These are phyloP conservation scores for Alternaria solani DNA, from an alignment of 2,329 filamentous ascomycete genomes.

Conservation along the genomic window DNA sequence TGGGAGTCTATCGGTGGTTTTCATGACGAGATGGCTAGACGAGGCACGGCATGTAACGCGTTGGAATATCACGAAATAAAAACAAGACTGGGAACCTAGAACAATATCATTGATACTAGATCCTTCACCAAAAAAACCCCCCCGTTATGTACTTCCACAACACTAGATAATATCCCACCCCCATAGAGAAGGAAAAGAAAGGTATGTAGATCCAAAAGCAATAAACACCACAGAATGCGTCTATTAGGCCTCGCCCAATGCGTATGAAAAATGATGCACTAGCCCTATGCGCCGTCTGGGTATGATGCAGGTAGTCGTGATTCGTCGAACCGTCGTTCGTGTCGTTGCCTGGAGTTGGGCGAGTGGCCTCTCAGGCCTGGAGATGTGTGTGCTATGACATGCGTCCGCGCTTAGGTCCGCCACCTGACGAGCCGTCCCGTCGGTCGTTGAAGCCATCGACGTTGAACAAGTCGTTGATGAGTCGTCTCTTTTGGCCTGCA, in stretches of 20 bases:
- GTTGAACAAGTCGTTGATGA: conserved; percentile 79
- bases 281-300: conserved; percentile 29
- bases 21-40: conserved; percentile 22
- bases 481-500: conserved; percentile 75
- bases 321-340: conserved; percentile 18
- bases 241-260: conserved; percentile 34
- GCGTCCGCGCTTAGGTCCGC: conserved; percentile 51
- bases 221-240: conserved; percentile 38
- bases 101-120: conserved; percentile 2
- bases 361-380: neutral
- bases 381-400: conserved; percentile 36
- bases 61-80: neutral
- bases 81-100: neutral
- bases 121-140: neutral
- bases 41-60: neutral
- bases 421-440: conserved; percentile 60
- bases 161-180: conserved; percentile 23
- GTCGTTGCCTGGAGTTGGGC: conserved; percentile 5
- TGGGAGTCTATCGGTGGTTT: conserved; percentile 56
- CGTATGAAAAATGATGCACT: conserved; percentile 23
- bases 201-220: conserved; percentile 24
- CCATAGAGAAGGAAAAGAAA: conserved; percentile 15
- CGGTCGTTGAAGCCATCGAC: conserved; percentile 67
- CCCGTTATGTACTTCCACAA: conserved; percentile 5
- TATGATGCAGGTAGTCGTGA: conserved; percentile 32